Conservation (phyloP, 768 basidiomycete species). For the Mycena indigotica region DNA sequence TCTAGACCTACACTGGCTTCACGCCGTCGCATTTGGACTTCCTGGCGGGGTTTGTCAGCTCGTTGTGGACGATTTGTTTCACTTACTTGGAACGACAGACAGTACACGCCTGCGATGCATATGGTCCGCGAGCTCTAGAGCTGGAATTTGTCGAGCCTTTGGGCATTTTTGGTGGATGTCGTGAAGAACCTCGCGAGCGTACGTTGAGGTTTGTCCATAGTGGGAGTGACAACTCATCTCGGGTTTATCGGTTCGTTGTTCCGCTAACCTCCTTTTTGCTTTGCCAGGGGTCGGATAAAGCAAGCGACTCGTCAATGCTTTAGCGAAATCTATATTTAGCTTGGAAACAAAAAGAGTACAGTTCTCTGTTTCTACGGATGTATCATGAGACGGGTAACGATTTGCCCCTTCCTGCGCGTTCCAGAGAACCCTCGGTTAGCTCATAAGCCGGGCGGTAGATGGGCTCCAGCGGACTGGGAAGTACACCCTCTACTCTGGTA, state of each 20-base stretch:
- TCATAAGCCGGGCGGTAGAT: constrained; percentile 81
- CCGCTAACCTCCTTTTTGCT: too few species aligned
- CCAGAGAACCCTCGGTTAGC: constrained; percentile 70
- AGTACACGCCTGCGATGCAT: constrained; percentile 6
- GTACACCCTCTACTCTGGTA: constrained; percentile 23
- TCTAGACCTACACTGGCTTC: neutral
- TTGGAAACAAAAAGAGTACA: too few species aligned
- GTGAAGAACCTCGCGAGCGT: too few species aligned
- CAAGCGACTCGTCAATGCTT: too few species aligned
- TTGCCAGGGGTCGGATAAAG: too few species aligned
- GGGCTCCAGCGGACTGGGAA: constrained; percentile 20
- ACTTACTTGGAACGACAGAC: constrained; percentile 2
- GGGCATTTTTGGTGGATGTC: too few species aligned
- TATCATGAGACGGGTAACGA: neutral
- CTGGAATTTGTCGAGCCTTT: neutral
- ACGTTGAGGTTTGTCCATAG: too few species aligned
- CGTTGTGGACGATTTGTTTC: neutral
- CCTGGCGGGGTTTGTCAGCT: neutral
- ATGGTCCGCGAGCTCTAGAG: neutral
- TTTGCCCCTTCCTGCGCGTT: constrained; percentile 65
- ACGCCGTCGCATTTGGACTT: constrained; percentile 9
- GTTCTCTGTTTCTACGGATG: too few species aligned
- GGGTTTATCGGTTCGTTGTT: too few species aligned
- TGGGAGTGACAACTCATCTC: too few species aligned
- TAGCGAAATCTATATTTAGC: too few species aligned